These are phyloP conservation scores for Trichosporon inkin DNA, from an alignment of 1,284 basidiomycete species.

Conservation along the genomic window DNA sequence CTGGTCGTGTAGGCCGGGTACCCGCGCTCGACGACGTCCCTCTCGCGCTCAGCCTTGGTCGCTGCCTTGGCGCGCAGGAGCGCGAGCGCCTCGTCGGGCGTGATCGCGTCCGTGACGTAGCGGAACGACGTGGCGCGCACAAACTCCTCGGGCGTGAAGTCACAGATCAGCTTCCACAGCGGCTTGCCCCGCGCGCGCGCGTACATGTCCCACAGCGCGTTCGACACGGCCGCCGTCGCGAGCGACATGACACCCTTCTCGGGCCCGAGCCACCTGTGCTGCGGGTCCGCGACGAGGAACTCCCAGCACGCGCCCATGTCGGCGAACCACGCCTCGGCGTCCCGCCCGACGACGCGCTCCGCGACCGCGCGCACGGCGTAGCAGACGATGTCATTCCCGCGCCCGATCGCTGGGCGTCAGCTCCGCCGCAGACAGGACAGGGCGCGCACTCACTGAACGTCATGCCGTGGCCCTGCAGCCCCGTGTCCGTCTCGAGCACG, in stretches of 20 bases:
- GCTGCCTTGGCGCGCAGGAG: slow-evolving; percentile 73
- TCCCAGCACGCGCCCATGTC: slow-evolving; percentile 68
- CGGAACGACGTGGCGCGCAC: slow-evolving; percentile 78
- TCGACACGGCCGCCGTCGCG: slow-evolving; percentile 56
- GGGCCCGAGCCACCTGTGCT: slow-evolving; percentile 72
- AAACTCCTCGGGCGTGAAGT: slow-evolving; percentile 68
- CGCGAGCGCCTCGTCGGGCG: slow-evolving; percentile 77
- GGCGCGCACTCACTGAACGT: slow-evolving; percentile 62
- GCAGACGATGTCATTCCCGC: slow-evolving; percentile 91
- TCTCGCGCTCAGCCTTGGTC: slow-evolving; percentile 73
- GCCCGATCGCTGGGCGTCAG: slow-evolving; percentile 63
- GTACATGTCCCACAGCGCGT: slow-evolving; percentile 55
- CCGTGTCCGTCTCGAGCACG: slow-evolving; percentile 61
- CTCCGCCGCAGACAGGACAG: too few relatives aligned
- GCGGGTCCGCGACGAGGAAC: slow-evolving; percentile 71
- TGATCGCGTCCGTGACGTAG: slow-evolving; percentile 91
- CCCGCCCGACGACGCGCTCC: slow-evolving; percentile 74
- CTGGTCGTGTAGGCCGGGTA: slow-evolving; percentile 95
- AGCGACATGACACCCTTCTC: slow-evolving; percentile 56
- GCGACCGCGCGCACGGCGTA: slow-evolving; percentile 73
- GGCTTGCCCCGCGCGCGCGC: slow-evolving; percentile 56
- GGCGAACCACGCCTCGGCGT: slow-evolving; percentile 72
- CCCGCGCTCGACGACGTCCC: slow-evolving; percentile 60
- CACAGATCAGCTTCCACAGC: slow-evolving; percentile 57
- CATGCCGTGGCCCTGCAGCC: slow-evolving; percentile 83